phyloP scores from a whole-genome alignment of 768 basidiomycete genomes.

The Filobasidium wieringae region DNA sequence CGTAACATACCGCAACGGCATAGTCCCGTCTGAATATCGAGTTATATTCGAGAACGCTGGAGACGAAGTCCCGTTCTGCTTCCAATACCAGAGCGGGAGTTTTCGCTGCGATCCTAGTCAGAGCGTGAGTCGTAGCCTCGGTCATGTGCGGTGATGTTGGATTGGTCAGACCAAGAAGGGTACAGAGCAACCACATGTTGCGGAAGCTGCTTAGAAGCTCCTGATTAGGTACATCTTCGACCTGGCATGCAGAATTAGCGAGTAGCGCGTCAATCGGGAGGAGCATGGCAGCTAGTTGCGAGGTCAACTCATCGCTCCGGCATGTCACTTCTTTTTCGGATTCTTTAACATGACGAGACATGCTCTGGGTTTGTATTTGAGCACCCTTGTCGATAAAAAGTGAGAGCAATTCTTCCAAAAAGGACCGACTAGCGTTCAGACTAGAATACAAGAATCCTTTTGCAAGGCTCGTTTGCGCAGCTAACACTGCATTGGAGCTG shows the following conservation, averaged over 20 bases:
- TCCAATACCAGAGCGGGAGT: slow-evolving; percentile 78
- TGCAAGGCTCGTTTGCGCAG: slow-evolving; percentile 80
- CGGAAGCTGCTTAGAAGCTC: slow-evolving; percentile 68
- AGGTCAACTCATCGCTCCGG: slow-evolving; percentile 47
- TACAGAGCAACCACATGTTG: slow-evolving; percentile 86
- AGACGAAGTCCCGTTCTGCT: slow-evolving; percentile 64
- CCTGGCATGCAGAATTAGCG: slow-evolving; percentile 55
- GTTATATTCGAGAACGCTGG: slow-evolving; percentile 84
- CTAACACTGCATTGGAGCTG: slow-evolving; percentile 83
- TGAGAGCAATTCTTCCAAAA: slow-evolving; percentile 70
- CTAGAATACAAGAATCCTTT: slow-evolving; percentile 61
- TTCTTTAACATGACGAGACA: not conserved
- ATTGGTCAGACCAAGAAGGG: slow-evolving; percentile 68
- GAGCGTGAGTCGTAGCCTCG: slow-evolving; percentile 63
- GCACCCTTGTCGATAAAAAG: slow-evolving; percentile 85
- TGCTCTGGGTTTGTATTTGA: slow-evolving; percentile 59
- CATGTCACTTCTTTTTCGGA: slow-evolving; percentile 21
- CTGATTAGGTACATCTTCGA: slow-evolving; percentile 48
- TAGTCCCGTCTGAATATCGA: slow-evolving; percentile 76
- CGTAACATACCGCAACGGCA: slow-evolving; percentile 28
- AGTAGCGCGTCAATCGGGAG: slow-evolving; percentile 84
- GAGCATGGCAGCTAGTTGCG: slow-evolving; percentile 73
- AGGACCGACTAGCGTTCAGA: slow-evolving; percentile 59
- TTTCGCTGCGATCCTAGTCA: slow-evolving; percentile 68
- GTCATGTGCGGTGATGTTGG: slow-evolving; percentile 44